Evolutionary conservation across 768 basidiomycete species (phyloP).

Genomic region (Hebeloma cylindrosporum): DNA sequence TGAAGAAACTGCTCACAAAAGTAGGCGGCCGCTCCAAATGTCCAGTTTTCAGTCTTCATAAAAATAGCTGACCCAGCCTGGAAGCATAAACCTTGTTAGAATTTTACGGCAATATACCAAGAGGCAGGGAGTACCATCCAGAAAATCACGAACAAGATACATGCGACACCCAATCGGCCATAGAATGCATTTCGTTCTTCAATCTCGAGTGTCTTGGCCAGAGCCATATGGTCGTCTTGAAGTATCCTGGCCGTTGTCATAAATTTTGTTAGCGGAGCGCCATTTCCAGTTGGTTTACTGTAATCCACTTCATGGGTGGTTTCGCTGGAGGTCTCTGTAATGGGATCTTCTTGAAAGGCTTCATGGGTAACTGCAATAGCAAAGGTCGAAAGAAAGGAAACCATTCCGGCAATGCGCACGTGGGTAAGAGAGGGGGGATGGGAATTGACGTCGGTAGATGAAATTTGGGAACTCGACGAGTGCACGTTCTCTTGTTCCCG

Average conservation of each 20-base stretch:
- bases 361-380: slow-evolving; percentile 37
- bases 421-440: slow-evolving; percentile 45
- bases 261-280: slow-evolving; percentile 15
- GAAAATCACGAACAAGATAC: slow-evolving; percentile 67
- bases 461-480: too few species aligned
- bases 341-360: slow-evolving; percentile 1
- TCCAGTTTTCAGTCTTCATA: slow-evolving; percentile 66
- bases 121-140: slow-evolving; percentile 56
- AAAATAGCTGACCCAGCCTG: slow-evolving; percentile 74
- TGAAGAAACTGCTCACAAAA: slow-evolving; percentile 60
- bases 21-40: slow-evolving; percentile 61
- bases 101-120: neutral
- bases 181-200: slow-evolving; percentile 58
- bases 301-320: slow-evolving; percentile 9
- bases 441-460: too few species aligned
- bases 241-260: slow-evolving; percentile 17
- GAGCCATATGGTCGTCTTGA: slow-evolving; percentile 35
- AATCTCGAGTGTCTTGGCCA: slow-evolving; percentile 29
- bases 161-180: slow-evolving; percentile 57
- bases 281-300: slow-evolving; percentile 7
- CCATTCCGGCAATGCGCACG: slow-evolving; percentile 58
- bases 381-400: slow-evolving; percentile 52
- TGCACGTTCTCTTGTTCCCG: too few species aligned
- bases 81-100: too few species aligned
- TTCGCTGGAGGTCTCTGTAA: neutral